Evolutionary conservation across 305 asterid genomes (phyloP), one percentile per base, ranked within the genome.

Genomic region (Lippia alba): DNA sequence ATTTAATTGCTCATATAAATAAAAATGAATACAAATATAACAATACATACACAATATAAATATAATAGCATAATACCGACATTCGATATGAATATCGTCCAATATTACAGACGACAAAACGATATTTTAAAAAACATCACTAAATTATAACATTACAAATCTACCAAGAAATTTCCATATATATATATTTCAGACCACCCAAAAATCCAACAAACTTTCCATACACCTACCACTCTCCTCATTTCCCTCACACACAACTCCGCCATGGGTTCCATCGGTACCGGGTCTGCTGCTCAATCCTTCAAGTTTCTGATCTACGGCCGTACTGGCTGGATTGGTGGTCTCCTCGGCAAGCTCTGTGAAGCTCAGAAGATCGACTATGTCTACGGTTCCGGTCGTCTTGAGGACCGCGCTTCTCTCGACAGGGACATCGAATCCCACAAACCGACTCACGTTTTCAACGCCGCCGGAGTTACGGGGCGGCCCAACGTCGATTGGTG

Each of bases 401-500:
- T 91, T 11, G 87, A 91, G 86, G 66, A 81, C 74, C 83, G 96
- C 63, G 62, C 79, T 4, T 76, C 88, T 0, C 64, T 91, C 7
- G 91, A 80, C 74, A 69, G 88, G 60, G 94, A 91, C 81, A 61
- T 89, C 60, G 78, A 78, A 50, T 12, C 82, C 20, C 74, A 67
- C 16, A 67, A 74, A 1, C 97, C 97, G 48, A 89, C 95, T 18
- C 97, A 91, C 64, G 96, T 91, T 0, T 91, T 91, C 85, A 91
- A 91, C 77, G 97, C 97, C 46, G 97, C 97, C 48, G 97, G 97
- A 0, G 91, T 91, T 3, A 91, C 96, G 0, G 97, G 97, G n/a
- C 80, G 97, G n/a, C 97, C 97, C 12, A 91, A 91, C 73, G 97
- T 91, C 40, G 97, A 91, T 79, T 91, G 97, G 97, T 91, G 97